These are phyloP conservation scores for Helotiales sp. DNA, from an alignment of 2,329 filamentous ascomycete species.

Conservation along the genomic window DNA sequence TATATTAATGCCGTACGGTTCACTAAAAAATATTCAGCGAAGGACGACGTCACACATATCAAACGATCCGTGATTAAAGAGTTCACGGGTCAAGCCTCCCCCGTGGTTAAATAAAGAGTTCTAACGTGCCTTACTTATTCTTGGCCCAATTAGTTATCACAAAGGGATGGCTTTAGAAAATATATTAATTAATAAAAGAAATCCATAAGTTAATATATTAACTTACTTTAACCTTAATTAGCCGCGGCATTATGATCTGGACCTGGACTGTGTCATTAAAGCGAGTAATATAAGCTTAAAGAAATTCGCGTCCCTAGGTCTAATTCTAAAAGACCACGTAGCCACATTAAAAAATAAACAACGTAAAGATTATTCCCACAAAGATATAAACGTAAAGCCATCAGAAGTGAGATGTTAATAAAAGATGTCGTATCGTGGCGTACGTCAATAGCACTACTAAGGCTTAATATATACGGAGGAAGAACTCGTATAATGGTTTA, in stretches of 20 bases:
- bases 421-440: neutral
- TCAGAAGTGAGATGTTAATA: neutral
- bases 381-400: neutral
- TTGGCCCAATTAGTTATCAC: neutral
- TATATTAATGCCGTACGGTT: no score
- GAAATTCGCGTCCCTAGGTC: neutral
- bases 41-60: neutral
- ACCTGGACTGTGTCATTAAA: neutral
- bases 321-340: neutral
- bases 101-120: neutral
- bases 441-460: neutral
- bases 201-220: neutral
- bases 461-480: neutral
- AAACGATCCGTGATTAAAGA: neutral
- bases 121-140: neutral
- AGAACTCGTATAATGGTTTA: neutral
- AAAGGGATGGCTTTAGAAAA: neutral
- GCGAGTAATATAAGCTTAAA: neutral
- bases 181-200: neutral
- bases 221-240: neutral
- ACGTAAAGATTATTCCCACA: neutral
- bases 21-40: neutral
- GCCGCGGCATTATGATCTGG: neutral
- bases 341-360: neutral
- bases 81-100: neutral